Evolutionary conservation across 2,329 filamentous ascomycete genomes (phyloP), one percentile per base, ranked within the genome.

Genomic region (Penicillium sp.): DNA sequence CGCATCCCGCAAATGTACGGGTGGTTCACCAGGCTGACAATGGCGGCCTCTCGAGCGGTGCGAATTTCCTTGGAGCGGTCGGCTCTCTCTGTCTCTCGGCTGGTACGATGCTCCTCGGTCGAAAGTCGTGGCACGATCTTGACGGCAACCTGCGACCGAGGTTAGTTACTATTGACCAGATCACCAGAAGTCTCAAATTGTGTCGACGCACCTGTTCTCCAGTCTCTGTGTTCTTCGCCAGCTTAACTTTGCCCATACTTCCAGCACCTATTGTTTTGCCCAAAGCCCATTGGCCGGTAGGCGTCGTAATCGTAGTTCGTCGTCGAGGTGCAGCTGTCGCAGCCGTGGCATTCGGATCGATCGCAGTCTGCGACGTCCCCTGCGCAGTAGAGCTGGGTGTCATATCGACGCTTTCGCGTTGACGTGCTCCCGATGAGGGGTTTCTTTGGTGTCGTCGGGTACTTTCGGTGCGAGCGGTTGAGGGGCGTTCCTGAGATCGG

Each of bases 161-260:
- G 14, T 45, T 8, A 53, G 32, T 39, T 53, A 22, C 36, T 27
- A 29, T 9, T 29, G 41, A 18, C 22, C 48, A 29, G 40, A 50
- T 51, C 34, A 36, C 14, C 14, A 42, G 24, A 40, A 31, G 16
- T 6, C 45, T 13, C 40, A 34, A 42, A 18, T 50, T 18, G 32
- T 36, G 34, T 5, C 14, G 27, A 18, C 31, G 36, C 77, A 92
- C 91, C 85, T 97, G 90, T 79, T 97, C 94, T 64, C 88, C 89
- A 18, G 89, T 90, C 67, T 96, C 92, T 63, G 88, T 83, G 74
- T 95, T 95, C 66, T 90, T 90, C 22, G 94, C 94, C 62, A 99
- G 80, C 78, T 97, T 97, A 59, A 99, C 94, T 75, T 97, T 97
- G 61, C 94, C 94, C 94, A 99, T 99, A 74, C 93, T 97, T 47